Evolutionary conservation across 2,329 filamentous ascomycete species (phyloP).

Genomic region (Elsinoe necatrix): DNA sequence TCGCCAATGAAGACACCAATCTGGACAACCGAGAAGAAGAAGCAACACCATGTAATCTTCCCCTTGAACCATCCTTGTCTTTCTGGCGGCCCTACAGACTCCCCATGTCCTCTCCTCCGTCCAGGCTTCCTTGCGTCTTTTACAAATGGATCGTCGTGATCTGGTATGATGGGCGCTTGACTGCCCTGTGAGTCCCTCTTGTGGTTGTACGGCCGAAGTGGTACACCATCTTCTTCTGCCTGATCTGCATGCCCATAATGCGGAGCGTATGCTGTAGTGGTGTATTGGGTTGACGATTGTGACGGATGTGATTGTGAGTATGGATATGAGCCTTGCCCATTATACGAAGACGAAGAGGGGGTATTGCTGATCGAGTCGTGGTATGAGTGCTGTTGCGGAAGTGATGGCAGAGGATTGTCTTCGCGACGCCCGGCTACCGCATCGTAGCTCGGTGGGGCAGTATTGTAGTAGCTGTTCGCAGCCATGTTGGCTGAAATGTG

Average conservation of each 20-base stretch:
- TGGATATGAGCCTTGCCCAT: slow-evolving; percentile 27
- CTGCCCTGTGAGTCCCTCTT: slow-evolving; percentile 32
- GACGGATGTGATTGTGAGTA: slow-evolving; percentile 22
- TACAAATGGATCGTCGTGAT: slow-evolving; percentile 34
- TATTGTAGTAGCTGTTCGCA: slow-evolving; percentile 55
- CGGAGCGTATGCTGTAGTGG: slow-evolving; percentile 25
- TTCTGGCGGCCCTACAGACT: slow-evolving; percentile 16
- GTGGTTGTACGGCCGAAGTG: slow-evolving; percentile 32
- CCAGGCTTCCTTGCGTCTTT: slow-evolving; percentile 27
- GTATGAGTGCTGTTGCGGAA: slow-evolving; percentile 16
- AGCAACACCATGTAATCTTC: slow-evolving; percentile 70
- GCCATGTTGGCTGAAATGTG: slow-evolving; percentile 32
- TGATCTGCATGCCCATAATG: slow-evolving; percentile 33
- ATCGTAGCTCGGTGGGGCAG: slow-evolving; percentile 38
- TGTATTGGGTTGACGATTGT: slow-evolving; percentile 27
- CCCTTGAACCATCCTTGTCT: slow-evolving; percentile 48
- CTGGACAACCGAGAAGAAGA: slow-evolving; percentile 67
- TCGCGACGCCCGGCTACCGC: slow-evolving; percentile 31
- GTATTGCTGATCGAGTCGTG: slow-evolving; percentile 14
- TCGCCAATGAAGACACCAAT: slow-evolving; percentile 82
- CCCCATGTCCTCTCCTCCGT: slow-evolving; percentile 18
- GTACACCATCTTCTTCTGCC: slow-evolving; percentile 42
- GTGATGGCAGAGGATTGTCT: slow-evolving; percentile 32
- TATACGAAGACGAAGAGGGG: slow-evolving; percentile 18
- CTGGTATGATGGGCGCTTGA: slow-evolving; percentile 33